phyloP scores from a whole-genome alignment of 1,284 basidiomycete species.

The Cerrena zonata region DNA sequence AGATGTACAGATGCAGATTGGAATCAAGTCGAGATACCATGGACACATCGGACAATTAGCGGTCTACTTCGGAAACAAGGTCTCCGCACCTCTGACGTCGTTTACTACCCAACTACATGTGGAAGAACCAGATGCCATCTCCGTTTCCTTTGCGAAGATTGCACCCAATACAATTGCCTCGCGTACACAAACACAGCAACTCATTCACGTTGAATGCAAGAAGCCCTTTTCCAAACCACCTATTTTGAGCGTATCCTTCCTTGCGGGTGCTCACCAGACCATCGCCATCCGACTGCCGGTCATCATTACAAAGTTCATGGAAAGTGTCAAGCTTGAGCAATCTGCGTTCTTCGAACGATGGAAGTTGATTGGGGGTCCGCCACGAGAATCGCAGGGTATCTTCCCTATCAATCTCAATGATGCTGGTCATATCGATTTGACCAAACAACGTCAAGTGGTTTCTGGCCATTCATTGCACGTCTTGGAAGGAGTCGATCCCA shows the following conservation, averaged over 20 bases:
- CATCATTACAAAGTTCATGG: constrained; percentile 86
- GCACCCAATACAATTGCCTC: constrained; percentile 74
- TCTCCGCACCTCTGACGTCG: constrained; percentile 78
- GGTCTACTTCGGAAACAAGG: constrained; percentile 94
- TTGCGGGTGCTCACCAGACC: constrained; percentile 87
- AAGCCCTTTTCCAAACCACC: constrained; percentile 76
- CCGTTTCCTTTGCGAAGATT: constrained; percentile 84
- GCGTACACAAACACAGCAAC: constrained; percentile 86
- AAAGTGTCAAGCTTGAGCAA: constrained; percentile 79
- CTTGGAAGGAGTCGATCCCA: constrained; percentile 79
- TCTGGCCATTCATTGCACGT: constrained; percentile 73
- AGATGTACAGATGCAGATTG: constrained; percentile 91
- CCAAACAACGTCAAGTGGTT: constrained; percentile 70
- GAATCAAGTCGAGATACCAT: constrained; percentile 93
- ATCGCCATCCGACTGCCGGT: constrained; percentile 83
- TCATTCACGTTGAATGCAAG: constrained; percentile 92
- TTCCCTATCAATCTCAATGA: constrained; percentile 74
- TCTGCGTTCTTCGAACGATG: constrained; percentile 95
- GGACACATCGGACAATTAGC: constrained; percentile 87
- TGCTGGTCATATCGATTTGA: constrained; percentile 68
- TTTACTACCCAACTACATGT: constrained; percentile 82
- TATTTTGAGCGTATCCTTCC: constrained; percentile 83
- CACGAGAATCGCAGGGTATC: constrained; percentile 84
- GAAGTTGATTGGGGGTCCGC: constrained; percentile 93
- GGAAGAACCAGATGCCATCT: constrained; percentile 68